A percentile compares a stretch with the other conserved stretches of the same genome.
Conservation (phyloP, 2,329 filamentous ascomycete species). For the Alternaria conjuncta region DNA sequence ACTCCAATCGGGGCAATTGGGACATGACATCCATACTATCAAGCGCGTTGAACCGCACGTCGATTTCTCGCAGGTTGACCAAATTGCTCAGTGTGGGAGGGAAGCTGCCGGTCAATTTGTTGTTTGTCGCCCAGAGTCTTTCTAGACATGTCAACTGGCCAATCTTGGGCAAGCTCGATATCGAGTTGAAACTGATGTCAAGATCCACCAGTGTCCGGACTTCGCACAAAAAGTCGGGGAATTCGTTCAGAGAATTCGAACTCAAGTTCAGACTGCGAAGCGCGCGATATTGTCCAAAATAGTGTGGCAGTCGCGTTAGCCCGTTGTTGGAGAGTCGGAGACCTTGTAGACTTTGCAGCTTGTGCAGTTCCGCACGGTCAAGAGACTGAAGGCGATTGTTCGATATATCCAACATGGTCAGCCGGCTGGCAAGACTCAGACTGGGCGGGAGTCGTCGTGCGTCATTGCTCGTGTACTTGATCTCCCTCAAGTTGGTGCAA, state of each 20-base stretch:
- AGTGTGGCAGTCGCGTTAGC: constrained; percentile 76
- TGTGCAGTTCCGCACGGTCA: constrained; percentile 81
- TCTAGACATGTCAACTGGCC: constrained; percentile 81
- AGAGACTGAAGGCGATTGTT: constrained; percentile 91
- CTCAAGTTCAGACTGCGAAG: constrained; percentile 88
- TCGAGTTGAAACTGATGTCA: constrained; percentile 95
- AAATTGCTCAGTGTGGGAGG: constrained; percentile 76
- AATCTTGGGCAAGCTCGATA: constrained; percentile 79
- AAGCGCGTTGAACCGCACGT: constrained; percentile 92
- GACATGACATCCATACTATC: constrained; percentile 87
- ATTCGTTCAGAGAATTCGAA: constrained; percentile 86
- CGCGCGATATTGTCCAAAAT: constrained; percentile 80
- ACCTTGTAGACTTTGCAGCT: constrained; percentile 78
- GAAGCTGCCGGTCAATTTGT: constrained; percentile 78
- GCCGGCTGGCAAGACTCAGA: constrained; percentile 76
- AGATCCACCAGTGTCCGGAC: constrained; percentile 86
- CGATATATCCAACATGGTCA: constrained; percentile 91
- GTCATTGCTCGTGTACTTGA: constrained; percentile 96
- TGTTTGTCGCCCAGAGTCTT: constrained; percentile 94
- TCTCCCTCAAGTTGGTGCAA: constrained; percentile 88
- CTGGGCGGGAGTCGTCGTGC: constrained; percentile 84
- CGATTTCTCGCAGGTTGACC: constrained; percentile 82
- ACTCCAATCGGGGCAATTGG: constrained; percentile 83
- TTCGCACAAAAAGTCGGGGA: constrained; percentile 84
- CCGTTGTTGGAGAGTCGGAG: constrained; percentile 95